Conservation (phyloP, 495 filamentous ascomycete species). For the Cairneyella variabilis region DNA sequence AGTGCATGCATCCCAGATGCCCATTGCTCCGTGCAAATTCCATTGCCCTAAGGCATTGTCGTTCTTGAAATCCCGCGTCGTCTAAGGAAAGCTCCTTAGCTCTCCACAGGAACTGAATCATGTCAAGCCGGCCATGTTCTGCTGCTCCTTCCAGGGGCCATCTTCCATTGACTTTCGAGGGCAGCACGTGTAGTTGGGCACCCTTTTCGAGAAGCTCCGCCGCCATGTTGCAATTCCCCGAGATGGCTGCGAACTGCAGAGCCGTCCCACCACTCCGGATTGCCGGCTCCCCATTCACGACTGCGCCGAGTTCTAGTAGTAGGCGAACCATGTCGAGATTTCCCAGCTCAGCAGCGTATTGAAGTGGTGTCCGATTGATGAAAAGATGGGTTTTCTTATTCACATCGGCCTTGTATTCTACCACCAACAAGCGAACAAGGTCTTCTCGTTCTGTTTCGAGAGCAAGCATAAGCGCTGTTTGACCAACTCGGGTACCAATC, state of each 20-base stretch:
- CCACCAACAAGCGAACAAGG: slow-evolving; percentile 5
- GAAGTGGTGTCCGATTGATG: slow-evolving; percentile 12
- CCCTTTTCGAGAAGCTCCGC: slow-evolving; percentile 13
- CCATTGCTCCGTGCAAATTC: slow-evolving; percentile 7
- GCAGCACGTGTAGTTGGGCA: slow-evolving; percentile 12
- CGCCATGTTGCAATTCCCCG: slow-evolving; percentile 14
- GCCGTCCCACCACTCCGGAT: slow-evolving; percentile 22
- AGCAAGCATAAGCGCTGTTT: slow-evolving; percentile 22
- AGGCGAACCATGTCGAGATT: slow-evolving; percentile 8
- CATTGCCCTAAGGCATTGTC: slow-evolving; percentile 14
- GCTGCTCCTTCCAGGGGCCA: slow-evolving; percentile 15
- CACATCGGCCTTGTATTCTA: slow-evolving; percentile 9
- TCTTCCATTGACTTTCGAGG: slow-evolving; percentile 5
- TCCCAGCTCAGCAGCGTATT: slow-evolving; percentile 6
- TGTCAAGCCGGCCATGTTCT: slow-evolving; percentile 10
- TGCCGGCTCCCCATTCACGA: slow-evolving; percentile 9
- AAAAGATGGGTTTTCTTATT: slow-evolving; percentile 5
- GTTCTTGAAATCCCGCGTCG: slow-evolving; percentile 1
- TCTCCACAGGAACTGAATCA: slow-evolving; percentile 7
- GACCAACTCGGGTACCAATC: neutral
- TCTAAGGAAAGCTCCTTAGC: slow-evolving; percentile 8
- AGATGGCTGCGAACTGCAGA: slow-evolving; percentile 16
- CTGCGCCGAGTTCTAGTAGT: slow-evolving; percentile 7
- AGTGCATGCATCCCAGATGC: slow-evolving; percentile 16
- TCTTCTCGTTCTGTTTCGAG: slow-evolving; percentile 5